These are phyloP conservation scores for Cytospora piceae DNA, from an alignment of 2,329 filamentous ascomycete genomes.

Conservation along the genomic window DNA sequence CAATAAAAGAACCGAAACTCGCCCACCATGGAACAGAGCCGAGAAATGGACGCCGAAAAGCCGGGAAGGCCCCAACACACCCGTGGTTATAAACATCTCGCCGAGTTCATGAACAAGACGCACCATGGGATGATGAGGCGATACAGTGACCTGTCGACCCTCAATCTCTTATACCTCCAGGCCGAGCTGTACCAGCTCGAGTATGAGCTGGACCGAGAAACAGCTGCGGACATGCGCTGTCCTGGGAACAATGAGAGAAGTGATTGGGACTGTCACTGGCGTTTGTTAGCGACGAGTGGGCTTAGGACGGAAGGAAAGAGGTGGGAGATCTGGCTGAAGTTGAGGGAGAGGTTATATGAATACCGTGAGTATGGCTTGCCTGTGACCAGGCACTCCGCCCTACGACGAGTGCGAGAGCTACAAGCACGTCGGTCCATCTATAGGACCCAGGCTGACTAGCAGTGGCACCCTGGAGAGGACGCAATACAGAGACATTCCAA, in stretches of 20 bases:
- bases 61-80: neutral
- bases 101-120: constrained; percentile 26
- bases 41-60: neutral
- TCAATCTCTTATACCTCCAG: constrained; percentile 26
- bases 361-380: constrained; percentile 10
- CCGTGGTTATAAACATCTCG: constrained; percentile 24
- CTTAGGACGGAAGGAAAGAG: constrained; percentile 2
- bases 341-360: constrained; percentile 17
- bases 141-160: constrained; percentile 24
- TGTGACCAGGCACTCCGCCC: neutral
- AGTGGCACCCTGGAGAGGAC: constrained; percentile 10
- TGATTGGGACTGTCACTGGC: constrained; percentile 27
- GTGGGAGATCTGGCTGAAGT: constrained; percentile 20
- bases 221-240: constrained; percentile 1
- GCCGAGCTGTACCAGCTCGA: constrained; percentile 21
- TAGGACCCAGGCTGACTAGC: neutral
- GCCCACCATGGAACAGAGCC: neutral
- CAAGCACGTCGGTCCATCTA: neutral
- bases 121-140: constrained; percentile 23
- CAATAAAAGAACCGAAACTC: neutral
- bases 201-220: constrained; percentile 14
- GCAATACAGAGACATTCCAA: constrained; percentile 16
- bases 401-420: neutral
- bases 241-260: constrained; percentile 5
- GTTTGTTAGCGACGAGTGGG: constrained; percentile 12